Percentiles rank a stretch among this genome's conserved stretches.
Conservation (phyloP, 768 basidiomycete species). For the Hysterangium stoloniferum region DNA sequence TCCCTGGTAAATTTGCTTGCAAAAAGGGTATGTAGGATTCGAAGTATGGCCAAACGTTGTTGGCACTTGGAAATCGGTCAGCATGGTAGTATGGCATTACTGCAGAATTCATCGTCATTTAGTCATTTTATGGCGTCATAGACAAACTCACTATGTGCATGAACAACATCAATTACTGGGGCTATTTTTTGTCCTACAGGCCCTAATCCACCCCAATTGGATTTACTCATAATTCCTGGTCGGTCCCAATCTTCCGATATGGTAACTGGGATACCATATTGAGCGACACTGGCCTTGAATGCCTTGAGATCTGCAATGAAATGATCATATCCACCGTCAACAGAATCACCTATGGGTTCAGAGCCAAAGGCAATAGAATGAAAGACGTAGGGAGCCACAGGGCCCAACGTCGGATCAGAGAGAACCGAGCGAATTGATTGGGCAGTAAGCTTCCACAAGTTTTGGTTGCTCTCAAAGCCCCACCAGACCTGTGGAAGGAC, state of each 20-base stretch:
- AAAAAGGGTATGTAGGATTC: constrained; percentile 11
- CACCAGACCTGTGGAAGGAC: constrained; percentile 13
- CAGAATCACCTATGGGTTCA: constrained; percentile 17
- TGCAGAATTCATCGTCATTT: neutral
- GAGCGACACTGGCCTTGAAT: constrained; percentile 9
- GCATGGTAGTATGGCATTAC: constrained; percentile 14
- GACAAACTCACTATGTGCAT: constrained; percentile 12
- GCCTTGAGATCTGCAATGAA: constrained; percentile 12
- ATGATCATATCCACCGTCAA: constrained; percentile 11
- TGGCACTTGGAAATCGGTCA: constrained; percentile 8
- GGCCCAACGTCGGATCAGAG: neutral
- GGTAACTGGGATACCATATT: constrained; percentile 12
- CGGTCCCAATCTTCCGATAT: constrained; percentile 19
- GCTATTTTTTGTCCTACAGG: constrained; percentile 6
- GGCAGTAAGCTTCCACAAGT: constrained; percentile 11
- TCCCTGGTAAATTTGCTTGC: constrained; percentile 7
- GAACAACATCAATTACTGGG: constrained; percentile 14
- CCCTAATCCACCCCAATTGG: constrained; percentile 4
- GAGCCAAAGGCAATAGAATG: constrained; percentile 16
- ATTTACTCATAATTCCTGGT: constrained; percentile 1
- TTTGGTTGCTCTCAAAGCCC: constrained; percentile 11
- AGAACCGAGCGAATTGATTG: constrained; percentile 12
- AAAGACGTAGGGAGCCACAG: constrained; percentile 16
- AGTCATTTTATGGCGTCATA: neutral
- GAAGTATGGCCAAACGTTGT: constrained; percentile 11